Conservation (phyloP, 208 protist species). For the Trypanosoma cruzi region DNA sequence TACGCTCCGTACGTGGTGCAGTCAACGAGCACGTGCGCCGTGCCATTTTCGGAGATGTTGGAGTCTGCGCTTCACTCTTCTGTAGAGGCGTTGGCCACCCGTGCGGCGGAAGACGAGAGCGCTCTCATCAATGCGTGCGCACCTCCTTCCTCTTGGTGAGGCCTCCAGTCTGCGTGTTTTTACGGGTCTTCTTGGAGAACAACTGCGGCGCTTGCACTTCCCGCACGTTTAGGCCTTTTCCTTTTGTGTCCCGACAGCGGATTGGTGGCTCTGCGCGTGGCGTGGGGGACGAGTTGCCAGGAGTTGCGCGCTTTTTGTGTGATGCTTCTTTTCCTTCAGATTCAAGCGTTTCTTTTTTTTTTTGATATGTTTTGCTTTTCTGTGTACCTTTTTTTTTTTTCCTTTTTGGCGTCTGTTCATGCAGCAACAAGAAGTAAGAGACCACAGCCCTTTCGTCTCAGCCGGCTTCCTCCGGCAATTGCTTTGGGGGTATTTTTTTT, state of each 20-base stretch:
- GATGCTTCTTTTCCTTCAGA: background rate
- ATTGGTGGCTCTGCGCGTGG: too few relatives aligned
- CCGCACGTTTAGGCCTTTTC: too few relatives aligned
- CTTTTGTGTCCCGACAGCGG: too few relatives aligned
- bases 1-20: background rate
- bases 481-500: background rate
- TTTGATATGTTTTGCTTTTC: conserved; percentile 21
- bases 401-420: background rate
- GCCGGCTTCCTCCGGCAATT: background rate
- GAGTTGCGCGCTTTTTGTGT: too few relatives aligned
- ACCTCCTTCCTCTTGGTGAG: background rate
- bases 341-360: conserved; percentile 2
- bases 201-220: too few relatives aligned
- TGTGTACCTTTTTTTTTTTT: too few relatives aligned
- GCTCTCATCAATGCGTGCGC: background rate
- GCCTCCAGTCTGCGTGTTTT: too few relatives aligned
- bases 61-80: background rate
- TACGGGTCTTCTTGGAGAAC: too few relatives aligned
- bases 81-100: background rate
- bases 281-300: too few relatives aligned
- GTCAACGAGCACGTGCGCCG: background rate
- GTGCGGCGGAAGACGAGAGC: background rate
- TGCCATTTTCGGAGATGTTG: background rate
- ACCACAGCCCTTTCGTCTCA: background rate
- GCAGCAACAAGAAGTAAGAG: background rate